Conservation (phyloP, 2,329 filamentous ascomycete genomes). For the Cyanodermella asteris region DNA sequence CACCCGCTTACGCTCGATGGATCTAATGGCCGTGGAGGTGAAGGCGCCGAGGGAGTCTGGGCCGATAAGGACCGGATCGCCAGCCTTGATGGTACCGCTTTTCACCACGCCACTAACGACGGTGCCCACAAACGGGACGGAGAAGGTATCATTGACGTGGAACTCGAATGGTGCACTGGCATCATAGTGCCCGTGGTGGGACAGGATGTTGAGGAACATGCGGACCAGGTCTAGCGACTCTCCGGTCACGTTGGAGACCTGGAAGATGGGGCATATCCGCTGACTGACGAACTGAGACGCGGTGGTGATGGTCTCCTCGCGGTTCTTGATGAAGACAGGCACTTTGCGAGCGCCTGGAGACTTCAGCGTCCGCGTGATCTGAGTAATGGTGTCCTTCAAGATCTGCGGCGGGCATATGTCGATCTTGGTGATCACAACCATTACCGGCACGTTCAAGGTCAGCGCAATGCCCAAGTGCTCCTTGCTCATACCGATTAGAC, state of each 20-base stretch:
- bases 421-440: slow-evolving; percentile 96
- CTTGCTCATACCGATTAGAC: slow-evolving; percentile 90
- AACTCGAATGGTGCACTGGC: slow-evolving; percentile 78
- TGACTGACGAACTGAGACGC: slow-evolving; percentile 90
- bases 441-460: slow-evolving; percentile 86
- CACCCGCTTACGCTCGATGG: slow-evolving; percentile 87
- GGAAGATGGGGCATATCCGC: slow-evolving; percentile 89
- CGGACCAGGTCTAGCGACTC: slow-evolving; percentile 76
- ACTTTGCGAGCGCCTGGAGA: slow-evolving; percentile 87
- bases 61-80: slow-evolving; percentile 74
- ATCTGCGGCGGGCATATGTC: slow-evolving; percentile 96
- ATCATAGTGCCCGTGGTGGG: slow-evolving; percentile 85
- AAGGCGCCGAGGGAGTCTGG: slow-evolving; percentile 85
- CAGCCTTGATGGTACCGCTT: slow-evolving; percentile 53
- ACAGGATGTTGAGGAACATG: slow-evolving; percentile 83
- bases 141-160: slow-evolving; percentile 92
- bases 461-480: slow-evolving; percentile 91
- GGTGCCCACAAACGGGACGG: slow-evolving; percentile 87
- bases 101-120: slow-evolving; percentile 91
- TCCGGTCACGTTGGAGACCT: slow-evolving; percentile 93
- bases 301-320: slow-evolving; percentile 82
- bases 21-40: slow-evolving; percentile 63
- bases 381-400: slow-evolving; percentile 74
- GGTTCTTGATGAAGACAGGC: slow-evolving; percentile 80
- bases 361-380: slow-evolving; percentile 82